A percentile compares a stretch with the other conserved stretches of the same genome.
Conservation (phyloP, 768 basidiomycete genomes). For the Leccinum barrowsii region DNA sequence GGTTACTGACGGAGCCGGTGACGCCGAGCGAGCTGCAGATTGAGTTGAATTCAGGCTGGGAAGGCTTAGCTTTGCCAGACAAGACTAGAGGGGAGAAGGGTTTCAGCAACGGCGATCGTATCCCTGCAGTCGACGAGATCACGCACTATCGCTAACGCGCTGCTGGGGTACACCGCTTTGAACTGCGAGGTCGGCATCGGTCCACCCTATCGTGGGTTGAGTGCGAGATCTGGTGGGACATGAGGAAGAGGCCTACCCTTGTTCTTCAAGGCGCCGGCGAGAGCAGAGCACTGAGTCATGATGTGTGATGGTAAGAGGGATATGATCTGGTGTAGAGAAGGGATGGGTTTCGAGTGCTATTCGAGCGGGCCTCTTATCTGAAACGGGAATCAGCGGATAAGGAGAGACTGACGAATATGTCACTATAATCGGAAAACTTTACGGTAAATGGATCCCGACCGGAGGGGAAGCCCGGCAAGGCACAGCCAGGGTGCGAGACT, state of each 20-base stretch:
- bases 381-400: slow-evolving; percentile 7
- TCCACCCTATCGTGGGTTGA: slow-evolving; percentile 2
- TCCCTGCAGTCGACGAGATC: neutral
- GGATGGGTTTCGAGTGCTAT: neutral
- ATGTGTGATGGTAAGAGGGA: slow-evolving; percentile 49
- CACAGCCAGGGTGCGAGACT: too few relatives aligned
- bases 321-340: neutral
- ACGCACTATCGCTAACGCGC: slow-evolving; percentile 54
- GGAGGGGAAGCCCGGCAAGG: too few relatives aligned
- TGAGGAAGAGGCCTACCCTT: slow-evolving; percentile 37
- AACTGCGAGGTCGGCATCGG: slow-evolving; percentile 38
- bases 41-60: slow-evolving; percentile 44
- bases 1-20: slow-evolving; percentile 28
- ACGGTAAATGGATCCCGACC: too few relatives aligned
- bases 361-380: slow-evolving; percentile 13
- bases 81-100: slow-evolving; percentile 40
- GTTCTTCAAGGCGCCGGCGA: slow-evolving; percentile 47
- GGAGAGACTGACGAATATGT: slow-evolving; percentile 9
- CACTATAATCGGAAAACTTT: too few relatives aligned
- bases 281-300: slow-evolving; percentile 47
- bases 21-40: slow-evolving; percentile 46
- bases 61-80: slow-evolving; percentile 41
- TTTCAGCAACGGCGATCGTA: neutral
- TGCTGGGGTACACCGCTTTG: slow-evolving; percentile 40
- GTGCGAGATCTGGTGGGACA: neutral